A percentile compares a stretch with the other conserved stretches of the same genome.
Conservation (phyloP, 2,329 filamentous ascomycete genomes). For the Nothomitra cinnamomea region DNA sequence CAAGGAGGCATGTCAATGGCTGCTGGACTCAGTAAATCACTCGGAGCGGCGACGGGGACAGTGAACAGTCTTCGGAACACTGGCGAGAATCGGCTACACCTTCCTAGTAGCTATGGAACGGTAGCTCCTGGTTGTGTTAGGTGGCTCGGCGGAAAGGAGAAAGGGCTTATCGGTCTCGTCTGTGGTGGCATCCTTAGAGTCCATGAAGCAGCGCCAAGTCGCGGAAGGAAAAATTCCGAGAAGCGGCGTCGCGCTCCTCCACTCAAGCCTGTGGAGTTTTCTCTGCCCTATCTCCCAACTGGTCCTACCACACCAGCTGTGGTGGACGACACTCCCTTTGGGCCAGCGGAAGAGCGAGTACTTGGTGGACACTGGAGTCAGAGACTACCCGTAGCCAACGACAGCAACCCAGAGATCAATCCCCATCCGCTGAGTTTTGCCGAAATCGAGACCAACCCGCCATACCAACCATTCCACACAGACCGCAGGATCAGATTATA, state of each 20-base stretch:
- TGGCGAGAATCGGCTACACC: slow-evolving; percentile 29
- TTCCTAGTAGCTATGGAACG: slow-evolving; percentile 20
- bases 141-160: slow-evolving; percentile 27
- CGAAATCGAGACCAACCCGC: slow-evolving; percentile 88
- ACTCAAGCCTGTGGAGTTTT: slow-evolving; percentile 2
- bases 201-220: slow-evolving; percentile 16
- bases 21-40: slow-evolving; percentile 31
- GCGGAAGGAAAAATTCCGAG: background rate
- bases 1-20: slow-evolving; percentile 28
- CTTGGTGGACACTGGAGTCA: slow-evolving; percentile 2
- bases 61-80: slow-evolving; percentile 28
- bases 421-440: slow-evolving; percentile 50
- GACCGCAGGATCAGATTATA: slow-evolving; percentile 70
- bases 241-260: background rate
- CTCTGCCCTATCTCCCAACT: background rate
- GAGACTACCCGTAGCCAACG: background rate
- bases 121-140: slow-evolving; percentile 25
- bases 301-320: background rate
- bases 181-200: slow-evolving; percentile 28
- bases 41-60: slow-evolving; percentile 30
- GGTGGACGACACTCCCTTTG: background rate
- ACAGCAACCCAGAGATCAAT: slow-evolving; percentile 15
- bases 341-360: background rate
- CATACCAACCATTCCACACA: slow-evolving; percentile 91
- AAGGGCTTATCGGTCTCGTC: slow-evolving; percentile 26